phyloP scores from a whole-genome alignment of 306 rosid species.

The Quillaja saponaria region DNA sequence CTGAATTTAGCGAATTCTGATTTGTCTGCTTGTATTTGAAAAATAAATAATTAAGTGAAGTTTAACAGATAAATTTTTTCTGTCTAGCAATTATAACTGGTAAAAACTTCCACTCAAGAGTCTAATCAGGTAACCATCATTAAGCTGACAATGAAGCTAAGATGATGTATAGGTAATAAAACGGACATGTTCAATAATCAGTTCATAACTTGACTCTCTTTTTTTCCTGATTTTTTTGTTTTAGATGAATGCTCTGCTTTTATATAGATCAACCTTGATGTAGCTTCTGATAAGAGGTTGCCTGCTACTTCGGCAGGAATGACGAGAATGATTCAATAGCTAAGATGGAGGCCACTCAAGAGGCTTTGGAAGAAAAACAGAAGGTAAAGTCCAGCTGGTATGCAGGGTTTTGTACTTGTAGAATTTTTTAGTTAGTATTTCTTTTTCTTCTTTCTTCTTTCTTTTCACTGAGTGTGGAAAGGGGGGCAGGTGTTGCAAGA shows the following conservation, averaged over 20 bases:
- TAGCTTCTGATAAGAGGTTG: slow-evolving; percentile 39
- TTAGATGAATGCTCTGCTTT: slow-evolving; percentile 4
- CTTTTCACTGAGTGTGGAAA: too few relatives aligned
- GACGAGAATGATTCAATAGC: slow-evolving; percentile 73
- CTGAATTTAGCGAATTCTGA: too few relatives aligned
- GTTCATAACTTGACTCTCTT: background rate
- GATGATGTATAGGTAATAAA: too few relatives aligned
- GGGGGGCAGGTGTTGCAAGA: background rate
- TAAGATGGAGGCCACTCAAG: slow-evolving; percentile 87
- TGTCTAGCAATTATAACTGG: too few relatives aligned
- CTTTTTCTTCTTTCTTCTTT: slow-evolving; percentile 12
- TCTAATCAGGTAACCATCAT: too few relatives aligned
- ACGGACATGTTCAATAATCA: too few relatives aligned
- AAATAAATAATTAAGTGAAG: too few relatives aligned
- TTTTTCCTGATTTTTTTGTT: slow-evolving; percentile 9
- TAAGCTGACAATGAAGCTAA: too few relatives aligned
- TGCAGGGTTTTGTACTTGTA: background rate
- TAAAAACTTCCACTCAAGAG: too few relatives aligned
- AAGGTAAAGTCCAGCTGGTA: slow-evolving; percentile 53
- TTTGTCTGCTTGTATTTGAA: too few relatives aligned
- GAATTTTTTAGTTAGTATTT: background rate
- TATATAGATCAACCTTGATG: slow-evolving; percentile 24
- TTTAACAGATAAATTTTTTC: too few relatives aligned
- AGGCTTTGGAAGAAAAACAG: slow-evolving; percentile 73
- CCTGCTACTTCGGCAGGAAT: slow-evolving; percentile 58